Percentiles rank a stretch among this genome's conserved stretches.
These are phyloP conservation scores for Didymella keratinophila DNA, from an alignment of 2,329 filamentous ascomycete species.

Conservation along the genomic window DNA sequence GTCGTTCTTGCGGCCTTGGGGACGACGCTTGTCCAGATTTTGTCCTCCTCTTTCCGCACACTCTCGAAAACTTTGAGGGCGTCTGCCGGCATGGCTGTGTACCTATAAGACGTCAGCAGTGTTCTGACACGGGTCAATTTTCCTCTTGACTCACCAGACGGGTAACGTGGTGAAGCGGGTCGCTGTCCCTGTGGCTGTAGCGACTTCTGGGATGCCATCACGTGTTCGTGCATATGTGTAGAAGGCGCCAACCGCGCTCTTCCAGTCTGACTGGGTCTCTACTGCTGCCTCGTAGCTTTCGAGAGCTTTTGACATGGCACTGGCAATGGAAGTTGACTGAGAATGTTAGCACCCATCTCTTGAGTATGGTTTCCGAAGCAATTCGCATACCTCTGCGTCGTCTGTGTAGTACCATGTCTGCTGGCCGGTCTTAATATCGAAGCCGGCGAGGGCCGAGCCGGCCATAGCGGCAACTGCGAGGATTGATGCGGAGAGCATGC, in stretches of 20 bases:
- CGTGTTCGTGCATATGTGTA: conserved; percentile 20
- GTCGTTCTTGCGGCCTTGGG: conserved; percentile 12
- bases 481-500: conserved; percentile 5
- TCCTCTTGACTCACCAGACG: conserved; percentile 12
- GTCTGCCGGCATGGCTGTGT: conserved; percentile 17
- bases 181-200: conserved; percentile 11
- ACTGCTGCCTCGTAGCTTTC: conserved; percentile 10
- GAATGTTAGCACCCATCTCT: background rate
- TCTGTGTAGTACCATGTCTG: conserved; percentile 10
- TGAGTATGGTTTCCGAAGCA: background rate
- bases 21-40: conserved; percentile 17
- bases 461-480: conserved; percentile 3
- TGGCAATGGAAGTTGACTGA: conserved; percentile 13
- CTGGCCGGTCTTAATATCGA: conserved; percentile 14
- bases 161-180: conserved; percentile 13
- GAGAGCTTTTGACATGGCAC: conserved; percentile 12
- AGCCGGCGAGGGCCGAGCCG: conserved; percentile 10
- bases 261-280: conserved; percentile 4
- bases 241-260: conserved; percentile 13
- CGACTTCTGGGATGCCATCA: conserved; percentile 16
- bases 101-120: conserved; percentile 3
- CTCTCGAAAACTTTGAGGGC: conserved; percentile 16
- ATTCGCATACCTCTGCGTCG: conserved; percentile 9
- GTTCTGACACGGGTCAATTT: background rate
- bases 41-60: conserved; percentile 17